Evolutionary conservation across 768 basidiomycete species (phyloP).

Genomic region (Lactarius deliciosus): DNA sequence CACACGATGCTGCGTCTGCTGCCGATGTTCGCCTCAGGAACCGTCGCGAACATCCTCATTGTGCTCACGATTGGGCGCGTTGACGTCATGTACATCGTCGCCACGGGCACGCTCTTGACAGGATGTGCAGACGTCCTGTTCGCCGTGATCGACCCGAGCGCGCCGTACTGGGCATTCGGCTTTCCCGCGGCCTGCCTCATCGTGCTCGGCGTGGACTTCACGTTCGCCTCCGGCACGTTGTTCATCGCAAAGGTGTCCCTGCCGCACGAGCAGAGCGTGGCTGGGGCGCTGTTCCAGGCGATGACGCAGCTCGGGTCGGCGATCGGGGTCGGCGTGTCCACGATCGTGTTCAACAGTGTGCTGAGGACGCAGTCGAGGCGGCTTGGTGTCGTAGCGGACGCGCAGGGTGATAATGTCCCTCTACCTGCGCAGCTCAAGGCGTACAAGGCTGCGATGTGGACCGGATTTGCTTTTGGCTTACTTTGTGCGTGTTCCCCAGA

Average conservation of each 20-base stretch:
- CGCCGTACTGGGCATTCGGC: slow-evolving; percentile 71
- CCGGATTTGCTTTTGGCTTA: slow-evolving; percentile 57
- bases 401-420: slow-evolving; percentile 36
- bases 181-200: slow-evolving; percentile 66
- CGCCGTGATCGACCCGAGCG: slow-evolving; percentile 57
- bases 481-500: slow-evolving; percentile 43
- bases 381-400: slow-evolving; percentile 38
- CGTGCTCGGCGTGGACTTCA: slow-evolving; percentile 78
- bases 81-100: slow-evolving; percentile 53
- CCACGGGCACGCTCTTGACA: slow-evolving; percentile 58
- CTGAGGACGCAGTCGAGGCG: slow-evolving; percentile 36
- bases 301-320: slow-evolving; percentile 76
- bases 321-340: slow-evolving; percentile 70
- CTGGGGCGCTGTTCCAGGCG: slow-evolving; percentile 75
- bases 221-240: slow-evolving; percentile 69
- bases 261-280: slow-evolving; percentile 72
- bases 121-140: slow-evolving; percentile 56
- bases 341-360: slow-evolving; percentile 65
- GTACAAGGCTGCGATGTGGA: slow-evolving; percentile 70
- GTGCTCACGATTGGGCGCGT: slow-evolving; percentile 57
- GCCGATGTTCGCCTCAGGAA: slow-evolving; percentile 71
- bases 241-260: slow-evolving; percentile 68
- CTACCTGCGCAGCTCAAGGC: slow-evolving; percentile 45
- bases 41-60: slow-evolving; percentile 63
- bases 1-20: slow-evolving; percentile 63